Evolutionary conservation across 2,329 filamentous ascomycete species (phyloP), one percentile per base, ranked within the genome.

Genomic region (Calonectria henricotiae): DNA sequence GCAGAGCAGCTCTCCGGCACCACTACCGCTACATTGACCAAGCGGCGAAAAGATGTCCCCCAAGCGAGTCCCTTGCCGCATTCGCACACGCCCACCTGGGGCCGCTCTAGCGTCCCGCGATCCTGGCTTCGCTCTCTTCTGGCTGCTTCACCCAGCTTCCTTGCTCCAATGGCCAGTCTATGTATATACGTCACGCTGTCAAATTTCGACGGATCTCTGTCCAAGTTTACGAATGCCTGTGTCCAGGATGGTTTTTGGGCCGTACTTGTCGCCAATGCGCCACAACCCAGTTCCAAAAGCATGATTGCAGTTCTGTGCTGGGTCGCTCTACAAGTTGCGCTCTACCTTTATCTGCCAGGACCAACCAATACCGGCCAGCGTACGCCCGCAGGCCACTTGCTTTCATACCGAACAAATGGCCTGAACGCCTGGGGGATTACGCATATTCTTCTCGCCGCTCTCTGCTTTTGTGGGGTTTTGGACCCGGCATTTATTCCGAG

Each of bases 331-430:
- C 73, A 76, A 30, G 74, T n/a, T 11, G 13, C 25, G 1, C 73
- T 5, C 1, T 76, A 4, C 47, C 74, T 1, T 76, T 73, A 46
- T 0, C 23, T 76, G 8, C 75, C 75, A 0, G 74, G 75, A 0
- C 66, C 72, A 0, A 69, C 9, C 6, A 62, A 58, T 23, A 78
- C 74, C 5, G 84, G 84, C 3, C 84, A 86, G 58, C 78, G 80
- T 13, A 86, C 84, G 0, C 84, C 84, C 4, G 84, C 83, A 17
- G 84, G 84, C 0, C 72, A 85, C 70, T 75, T 85, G 27, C 77
- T 86, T 11, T 78, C 80, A 6, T 86, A 86, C 69, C 79, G 78
- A 23, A 84, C 82, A n/a, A 86, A 86, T 71, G 84, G 84, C 0
- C 73, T 86, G 1, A 71, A 72, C 1, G 83, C 83, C 7, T 85